Base-by-base conservation (phyloP, 345 rosid species). In the Eucalyptus tenuipes region DNA sequence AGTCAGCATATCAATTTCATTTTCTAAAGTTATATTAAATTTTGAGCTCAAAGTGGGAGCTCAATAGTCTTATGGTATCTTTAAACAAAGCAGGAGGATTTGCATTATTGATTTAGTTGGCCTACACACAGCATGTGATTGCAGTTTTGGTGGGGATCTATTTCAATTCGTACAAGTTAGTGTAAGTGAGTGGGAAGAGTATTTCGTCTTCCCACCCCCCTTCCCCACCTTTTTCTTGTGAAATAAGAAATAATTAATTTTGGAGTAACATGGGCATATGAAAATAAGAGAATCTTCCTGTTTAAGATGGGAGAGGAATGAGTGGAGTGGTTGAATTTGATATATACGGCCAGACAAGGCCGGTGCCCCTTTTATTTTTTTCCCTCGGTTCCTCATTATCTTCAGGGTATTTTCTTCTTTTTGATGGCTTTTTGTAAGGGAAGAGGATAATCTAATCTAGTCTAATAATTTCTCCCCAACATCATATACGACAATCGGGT, bases 271-370 rank as follows among this genome's bases (percentile, higher is more conserved):
- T 33, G 89, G 59, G 75, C 85, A 48, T 85, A 14, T 61, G 42
- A 42, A 47, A 37, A 85, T 88, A 90, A 89, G 85, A 88, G 87
- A 40, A 7, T 27, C 82, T 66, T 85, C n/a, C 14, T 75, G 87
- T 48, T 79, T 29, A 44, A 89, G 84, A 88, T 87, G 88, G 64
- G 66, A 16, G 53, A n/a, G 85, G 13, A 86, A 89, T 87, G 92
- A 90, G 91, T 85, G 92, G 93, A 86, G 92, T 92, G 22, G 91
- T 91, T 94, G 92, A 90, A 88, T 53, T 89, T 91, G 86, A 79
- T 88, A 88, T 29, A 55, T 87, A 68, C 85, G 88, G 89, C 80
- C 27, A 84, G 86, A 87, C 88, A 89, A 25, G 16, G 31, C 33
- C 31, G n/a, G 80, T 31, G 86, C 85, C 33, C 52, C n/a, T 71